Conservation (phyloP, 1,284 basidiomycete species). For the Cryptococcus sp. region DNA sequence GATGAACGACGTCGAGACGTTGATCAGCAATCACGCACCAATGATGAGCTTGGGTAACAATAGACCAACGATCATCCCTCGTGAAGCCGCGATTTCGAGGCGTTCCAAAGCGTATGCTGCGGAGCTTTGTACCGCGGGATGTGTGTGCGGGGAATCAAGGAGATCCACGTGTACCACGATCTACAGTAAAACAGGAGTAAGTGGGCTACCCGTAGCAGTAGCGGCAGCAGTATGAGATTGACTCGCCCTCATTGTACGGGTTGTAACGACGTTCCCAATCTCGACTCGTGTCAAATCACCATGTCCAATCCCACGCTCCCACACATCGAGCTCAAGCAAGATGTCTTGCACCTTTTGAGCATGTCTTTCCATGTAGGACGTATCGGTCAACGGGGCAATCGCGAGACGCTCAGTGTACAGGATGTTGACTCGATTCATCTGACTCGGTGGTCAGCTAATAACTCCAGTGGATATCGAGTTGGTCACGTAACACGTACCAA, state of each 20-base stretch:
- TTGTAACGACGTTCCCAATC: conserved; percentile 17
- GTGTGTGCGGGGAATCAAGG: conserved; percentile 12
- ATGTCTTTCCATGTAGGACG: conserved; percentile 6
- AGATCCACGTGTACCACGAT: conserved; percentile 23
- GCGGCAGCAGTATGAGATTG: background rate
- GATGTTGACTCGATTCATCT: conserved; percentile 21
- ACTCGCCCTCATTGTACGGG: conserved; percentile 17
- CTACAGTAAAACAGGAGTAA: conserved; percentile 1
- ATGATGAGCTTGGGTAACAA: conserved; percentile 20
- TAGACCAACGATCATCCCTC: conserved; percentile 11
- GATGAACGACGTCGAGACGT: no score
- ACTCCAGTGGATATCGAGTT: background rate
- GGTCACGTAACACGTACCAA: conserved; percentile 12
- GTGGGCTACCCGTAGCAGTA: background rate
- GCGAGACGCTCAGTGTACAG: conserved; percentile 13
- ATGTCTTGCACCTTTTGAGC: conserved; percentile 16
- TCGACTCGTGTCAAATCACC: conserved; percentile 6
- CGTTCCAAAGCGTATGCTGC: conserved; percentile 11
- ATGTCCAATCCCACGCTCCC: conserved; percentile 12
- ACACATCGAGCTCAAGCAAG: conserved; percentile 20
- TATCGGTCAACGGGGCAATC: conserved; percentile 6
- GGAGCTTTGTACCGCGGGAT: conserved; percentile 16
- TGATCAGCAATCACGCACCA: conserved; percentile 4
- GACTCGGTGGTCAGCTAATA: background rate
- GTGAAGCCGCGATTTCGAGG: conserved; percentile 6